phyloP scores from a whole-genome alignment of 768 basidiomycete species.

The Candolleomyces eurysporus region DNA sequence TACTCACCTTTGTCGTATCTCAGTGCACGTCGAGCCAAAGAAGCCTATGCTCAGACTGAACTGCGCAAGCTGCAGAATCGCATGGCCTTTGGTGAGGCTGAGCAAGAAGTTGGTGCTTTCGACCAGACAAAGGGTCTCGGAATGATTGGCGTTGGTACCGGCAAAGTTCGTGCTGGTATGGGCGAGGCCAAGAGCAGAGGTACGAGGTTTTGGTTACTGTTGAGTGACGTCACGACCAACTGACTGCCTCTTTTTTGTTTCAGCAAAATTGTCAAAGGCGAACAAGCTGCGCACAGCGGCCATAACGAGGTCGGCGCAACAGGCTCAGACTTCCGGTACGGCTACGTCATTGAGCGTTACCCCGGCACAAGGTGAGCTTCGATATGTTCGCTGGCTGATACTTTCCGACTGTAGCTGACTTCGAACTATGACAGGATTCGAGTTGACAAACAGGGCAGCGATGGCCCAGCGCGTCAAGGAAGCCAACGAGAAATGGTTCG shows the following conservation, averaged over 20 bases:
- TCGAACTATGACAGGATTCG: slow-evolving; percentile 62
- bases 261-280: slow-evolving; percentile 94
- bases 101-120: slow-evolving; percentile 94
- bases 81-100: slow-evolving; percentile 92
- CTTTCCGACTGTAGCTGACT: neutral
- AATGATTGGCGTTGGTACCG: slow-evolving; percentile 88
- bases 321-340: slow-evolving; percentile 69
- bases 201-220: slow-evolving; percentile 32
- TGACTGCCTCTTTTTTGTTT: neutral
- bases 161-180: slow-evolving; percentile 83
- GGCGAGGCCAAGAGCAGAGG: slow-evolving; percentile 92
- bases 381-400: neutral
- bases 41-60: slow-evolving; percentile 96
- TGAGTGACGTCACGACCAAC: neutral
- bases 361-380: slow-evolving; percentile 78
- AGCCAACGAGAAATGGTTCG: slow-evolving; percentile 97
- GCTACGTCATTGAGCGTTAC: slow-evolving; percentile 93
- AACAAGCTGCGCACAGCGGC: slow-evolving; percentile 90
- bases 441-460: slow-evolving; percentile 89
- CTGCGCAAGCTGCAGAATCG: slow-evolving; percentile 96
- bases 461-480: slow-evolving; percentile 87
- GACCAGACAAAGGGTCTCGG: slow-evolving; percentile 98
- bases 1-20: neutral
- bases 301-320: slow-evolving; percentile 72
- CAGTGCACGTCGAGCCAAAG: slow-evolving; percentile 97